Base-by-base conservation (phyloP, 2,329 filamentous ascomycete genomes). In the Phialophora macrospora region DNA sequence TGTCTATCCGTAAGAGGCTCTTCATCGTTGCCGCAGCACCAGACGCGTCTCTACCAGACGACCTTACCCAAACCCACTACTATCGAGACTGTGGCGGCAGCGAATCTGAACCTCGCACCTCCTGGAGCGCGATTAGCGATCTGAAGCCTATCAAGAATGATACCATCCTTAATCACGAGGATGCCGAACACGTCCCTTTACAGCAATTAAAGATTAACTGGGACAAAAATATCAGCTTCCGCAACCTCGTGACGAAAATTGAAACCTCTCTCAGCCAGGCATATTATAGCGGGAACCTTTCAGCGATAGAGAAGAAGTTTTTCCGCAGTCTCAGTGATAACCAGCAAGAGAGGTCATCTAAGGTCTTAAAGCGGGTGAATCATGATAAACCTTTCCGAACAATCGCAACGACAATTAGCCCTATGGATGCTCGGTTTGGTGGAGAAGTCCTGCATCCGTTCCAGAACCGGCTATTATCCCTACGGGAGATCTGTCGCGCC, bases 21-120 rank as follows among this genome's bases (percentile, higher is more conserved):
- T 92, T 96, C 66, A 81, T 95, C 1, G 80, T 84, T 2, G 89
- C 93, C 67, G 85, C 90, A 0, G 90, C 90, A 0, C 89, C 91
- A 0, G 88, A 87, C 0, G 77, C 85, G n/a, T 8, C 14, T 14
- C 48, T 51, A 2, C 48, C 48, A 20, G 3, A 51, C 9, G 48
- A 51, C 2, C 12, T 51, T 7, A 11, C 48, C 14, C 26, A 26
- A 1, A 26, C 22, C 17, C 38, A 20, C 38, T 5, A n/a, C 38
- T 17, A 7, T 7, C 20, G 20, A 49, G 24, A 49, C 20, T 22
- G 22, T 51, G 4, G 12, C 20, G 0, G 68, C 76, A 0, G 71
- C 14, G 17, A 48, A 38, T 1, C 28, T 38, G 20, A 71, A 0
- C 74, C 76, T 71, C 62, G 57, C 0, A 84, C 82, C 0, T 84